A percentile compares a stretch with the other conserved stretches of the same genome.
Evolutionary conservation across 306 rosid species (phyloP).

Genomic region (Quercus alba): DNA sequence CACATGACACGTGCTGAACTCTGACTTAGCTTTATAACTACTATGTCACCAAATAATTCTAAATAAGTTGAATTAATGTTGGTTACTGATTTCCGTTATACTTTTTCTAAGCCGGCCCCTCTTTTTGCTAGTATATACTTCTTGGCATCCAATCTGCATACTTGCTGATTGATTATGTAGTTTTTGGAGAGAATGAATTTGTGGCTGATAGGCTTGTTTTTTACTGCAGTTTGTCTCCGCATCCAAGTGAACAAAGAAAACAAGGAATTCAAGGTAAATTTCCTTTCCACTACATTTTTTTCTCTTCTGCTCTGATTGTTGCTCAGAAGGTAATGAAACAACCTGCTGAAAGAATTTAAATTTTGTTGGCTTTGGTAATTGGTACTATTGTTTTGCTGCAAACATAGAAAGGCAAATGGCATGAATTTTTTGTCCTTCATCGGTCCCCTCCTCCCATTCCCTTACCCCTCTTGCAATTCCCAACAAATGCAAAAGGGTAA

Average conservation of each 20-base stretch:
- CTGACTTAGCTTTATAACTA: neutral
- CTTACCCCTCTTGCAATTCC: neutral
- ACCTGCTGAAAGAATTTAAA: neutral
- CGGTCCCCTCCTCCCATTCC: neutral
- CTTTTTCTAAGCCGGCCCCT: neutral
- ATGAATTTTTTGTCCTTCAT: neutral
- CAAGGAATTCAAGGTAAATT: slow-evolving; percentile 80
- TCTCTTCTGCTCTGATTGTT: neutral
- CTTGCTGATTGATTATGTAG: neutral
- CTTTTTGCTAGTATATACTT: neutral
- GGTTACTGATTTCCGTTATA: neutral
- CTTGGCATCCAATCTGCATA: neutral
- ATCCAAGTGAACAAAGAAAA: slow-evolving; percentile 94
- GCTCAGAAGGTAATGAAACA: neutral
- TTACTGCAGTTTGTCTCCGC: slow-evolving; percentile 78
- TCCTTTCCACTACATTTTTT: slow-evolving; percentile 4
- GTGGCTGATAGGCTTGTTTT: neutral
- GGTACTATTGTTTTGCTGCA: neutral
- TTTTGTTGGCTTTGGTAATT: neutral
- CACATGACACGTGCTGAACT: neutral
- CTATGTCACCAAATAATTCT: neutral
- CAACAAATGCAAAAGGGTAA: neutral
- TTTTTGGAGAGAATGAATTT: neutral
- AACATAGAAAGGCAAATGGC: neutral
- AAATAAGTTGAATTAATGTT: neutral